These are phyloP conservation scores for Aspergillus sp. DNA, from an alignment of 2,329 filamentous ascomycete species.

Conservation along the genomic window DNA sequence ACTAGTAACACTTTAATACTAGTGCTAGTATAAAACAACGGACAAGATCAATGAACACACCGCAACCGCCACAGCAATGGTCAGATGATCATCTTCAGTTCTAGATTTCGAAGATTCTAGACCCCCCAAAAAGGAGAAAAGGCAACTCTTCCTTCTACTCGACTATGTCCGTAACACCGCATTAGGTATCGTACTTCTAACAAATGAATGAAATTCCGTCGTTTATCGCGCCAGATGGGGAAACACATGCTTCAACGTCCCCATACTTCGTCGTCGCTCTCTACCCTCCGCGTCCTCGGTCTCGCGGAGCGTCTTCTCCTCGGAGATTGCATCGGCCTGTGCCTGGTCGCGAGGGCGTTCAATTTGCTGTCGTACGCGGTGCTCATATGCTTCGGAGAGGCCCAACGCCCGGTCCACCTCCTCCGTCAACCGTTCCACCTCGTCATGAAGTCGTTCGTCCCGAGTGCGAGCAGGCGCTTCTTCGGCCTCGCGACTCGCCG, in stretches of 20 bases:
- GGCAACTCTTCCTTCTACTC: no score
- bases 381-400: conserved; percentile 46
- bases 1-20: no score
- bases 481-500: conserved; percentile 49
- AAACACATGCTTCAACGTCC: conserved; percentile 34
- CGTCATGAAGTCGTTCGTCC: conserved; percentile 57
- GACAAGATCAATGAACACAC: no score
- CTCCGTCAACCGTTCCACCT: conserved; percentile 57
- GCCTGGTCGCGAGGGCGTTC: conserved; percentile 12
- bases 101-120: no score
- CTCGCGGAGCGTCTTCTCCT: not conserved
- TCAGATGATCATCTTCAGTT: no score
- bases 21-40: no score
- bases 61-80: no score
- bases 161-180: not conserved
- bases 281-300: not conserved
- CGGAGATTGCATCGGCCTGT: not conserved
- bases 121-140: no score
- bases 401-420: conserved; percentile 57
- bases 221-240: conserved; percentile 28
- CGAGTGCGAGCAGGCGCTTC: conserved; percentile 41
- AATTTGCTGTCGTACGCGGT: conserved; percentile 36
- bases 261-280: conserved; percentile 6
- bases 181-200: not conserved
- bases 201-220: conserved; percentile 3